Evolutionary conservation across 2,329 filamentous ascomycete species (phyloP).

Genomic region (Lecanosticta acicola): DNA sequence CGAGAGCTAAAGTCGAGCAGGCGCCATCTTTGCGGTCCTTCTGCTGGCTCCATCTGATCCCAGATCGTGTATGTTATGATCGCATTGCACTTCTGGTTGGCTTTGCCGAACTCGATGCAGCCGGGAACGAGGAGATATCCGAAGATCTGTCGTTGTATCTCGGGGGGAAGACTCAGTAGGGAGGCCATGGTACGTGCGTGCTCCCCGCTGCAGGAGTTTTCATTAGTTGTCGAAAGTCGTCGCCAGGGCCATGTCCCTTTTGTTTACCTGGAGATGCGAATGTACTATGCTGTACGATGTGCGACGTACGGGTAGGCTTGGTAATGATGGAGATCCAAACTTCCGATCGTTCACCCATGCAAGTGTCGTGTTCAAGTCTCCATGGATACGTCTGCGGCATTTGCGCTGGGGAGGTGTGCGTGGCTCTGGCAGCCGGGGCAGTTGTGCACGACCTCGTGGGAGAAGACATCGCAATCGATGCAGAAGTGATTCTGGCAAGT

Average conservation of each 20-base stretch:
- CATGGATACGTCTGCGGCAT: slow-evolving; percentile 1
- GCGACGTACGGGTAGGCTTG: too few species aligned
- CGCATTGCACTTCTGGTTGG: background rate
- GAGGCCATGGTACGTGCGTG: too few species aligned
- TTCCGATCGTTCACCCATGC: background rate
- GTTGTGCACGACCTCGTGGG: slow-evolving; percentile 91
- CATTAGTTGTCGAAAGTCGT: too few species aligned
- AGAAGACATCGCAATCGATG: slow-evolving; percentile 95
- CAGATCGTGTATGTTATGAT: background rate
- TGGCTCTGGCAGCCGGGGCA: slow-evolving; percentile 76
- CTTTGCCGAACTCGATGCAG: background rate
- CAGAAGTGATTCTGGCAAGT: slow-evolving; percentile 90
- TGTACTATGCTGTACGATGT: background rate
- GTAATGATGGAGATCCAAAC: too few species aligned
- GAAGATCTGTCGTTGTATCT: background rate
- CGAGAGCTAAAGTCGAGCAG: background rate
- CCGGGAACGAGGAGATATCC: slow-evolving; percentile 1
- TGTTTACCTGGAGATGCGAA: too few species aligned
- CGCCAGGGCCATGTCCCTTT: too few species aligned
- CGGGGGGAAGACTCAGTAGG: background rate
- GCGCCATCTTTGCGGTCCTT: background rate
- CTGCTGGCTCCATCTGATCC: background rate
- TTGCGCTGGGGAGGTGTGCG: slow-evolving; percentile 27
- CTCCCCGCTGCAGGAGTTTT: too few species aligned
- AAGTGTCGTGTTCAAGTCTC: background rate